Base-by-base conservation (phyloP, 2,329 filamentous ascomycete species). In the Bretziella fagacearum region DNA sequence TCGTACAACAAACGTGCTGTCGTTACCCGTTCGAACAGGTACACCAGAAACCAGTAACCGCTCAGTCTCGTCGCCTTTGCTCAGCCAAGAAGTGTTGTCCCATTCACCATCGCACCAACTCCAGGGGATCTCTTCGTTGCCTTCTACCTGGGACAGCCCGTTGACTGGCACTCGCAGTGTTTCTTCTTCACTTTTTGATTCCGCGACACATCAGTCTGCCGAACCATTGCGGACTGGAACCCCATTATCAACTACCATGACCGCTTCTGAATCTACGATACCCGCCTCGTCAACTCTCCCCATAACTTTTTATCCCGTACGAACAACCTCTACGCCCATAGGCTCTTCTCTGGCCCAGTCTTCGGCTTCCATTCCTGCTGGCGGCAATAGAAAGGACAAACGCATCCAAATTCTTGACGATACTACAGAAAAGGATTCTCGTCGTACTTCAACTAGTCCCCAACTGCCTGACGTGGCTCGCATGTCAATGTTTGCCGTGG, bases 401-500 rank as follows among this genome's bases (percentile, higher is more conserved):
- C n/a, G n/a, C n/a, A n/a, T n/a, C n/a, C n/a, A 20, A 18, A 8
- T 22, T 22, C 20, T 10, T 23, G 35, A 18, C 13, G 35, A 22
- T 39, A 22, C 6, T 10, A 22, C 41, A 35, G 4, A 41, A 43
- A 10, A n/a, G n/a, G n/a, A 39, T 13, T 39, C 35, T n/a, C 33
- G 46, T 6, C 59, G 64, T 13, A 61, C 63, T 32, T 74, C 72
- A 1, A 64, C 63, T 1, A 77, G 74, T 51, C 74, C 73, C 0
- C 68, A 71, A 52, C 62, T 80, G 15, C 76, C 75, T 7, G 65
- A 73, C 51, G 55, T 80, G 3, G 63, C 66, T 10, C 71, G 74
- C 22, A 63, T 79, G 62, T 79, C 76, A 35, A 65, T 65, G 1
- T 79, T 79, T 56, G 73, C 73, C 1, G 62, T 70, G 35, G 73